phyloP scores from a whole-genome alignment of 768 basidiomycete genomes.

The Heimioporus sp. region DNA sequence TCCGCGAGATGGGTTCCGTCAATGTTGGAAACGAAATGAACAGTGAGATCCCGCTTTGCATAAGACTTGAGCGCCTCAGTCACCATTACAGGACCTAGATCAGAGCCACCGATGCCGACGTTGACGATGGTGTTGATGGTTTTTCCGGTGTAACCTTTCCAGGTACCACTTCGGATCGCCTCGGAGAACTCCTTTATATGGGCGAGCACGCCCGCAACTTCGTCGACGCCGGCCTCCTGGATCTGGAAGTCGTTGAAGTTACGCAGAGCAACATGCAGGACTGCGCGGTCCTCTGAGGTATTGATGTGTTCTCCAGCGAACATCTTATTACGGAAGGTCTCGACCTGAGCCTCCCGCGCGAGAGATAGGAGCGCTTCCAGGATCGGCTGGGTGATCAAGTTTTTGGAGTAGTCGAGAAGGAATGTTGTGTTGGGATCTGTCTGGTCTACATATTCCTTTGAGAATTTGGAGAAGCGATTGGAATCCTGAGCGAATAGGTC shows the following conservation, averaged over 20 bases:
- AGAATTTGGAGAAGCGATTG: constrained; percentile 82
- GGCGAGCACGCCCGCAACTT: constrained; percentile 78
- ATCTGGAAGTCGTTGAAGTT: constrained; percentile 78
- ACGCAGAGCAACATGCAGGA: constrained; percentile 91
- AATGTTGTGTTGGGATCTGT: constrained; percentile 71
- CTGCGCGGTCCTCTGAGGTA: constrained; percentile 96
- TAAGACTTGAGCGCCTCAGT: constrained; percentile 96
- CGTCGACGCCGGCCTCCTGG: constrained; percentile 73
- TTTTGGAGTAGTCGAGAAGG: constrained; percentile 96
- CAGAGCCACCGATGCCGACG: constrained; percentile 98
- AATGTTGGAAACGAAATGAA: constrained; percentile 95
- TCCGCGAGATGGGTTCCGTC: constrained; percentile 98
- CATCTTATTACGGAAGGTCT: constrained; percentile 87
- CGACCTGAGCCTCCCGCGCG: constrained; percentile 83
- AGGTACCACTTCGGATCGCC: constrained; percentile 76
- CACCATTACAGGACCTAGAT: constrained; percentile 98
- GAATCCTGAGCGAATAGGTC: constrained; percentile 92
- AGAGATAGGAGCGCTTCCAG: constrained; percentile 74
- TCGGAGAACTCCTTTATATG: constrained; percentile 94
- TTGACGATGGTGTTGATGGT: constrained; percentile 93
- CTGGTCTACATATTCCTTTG: constrained; percentile 66
- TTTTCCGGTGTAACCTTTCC: constrained; percentile 99
- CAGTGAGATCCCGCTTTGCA: constrained; percentile 81
- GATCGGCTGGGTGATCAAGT: constrained; percentile 86
- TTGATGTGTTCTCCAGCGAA: constrained; percentile 97